Conservation (phyloP, 305 asterid species). For the Caryopteris hybrid region DNA sequence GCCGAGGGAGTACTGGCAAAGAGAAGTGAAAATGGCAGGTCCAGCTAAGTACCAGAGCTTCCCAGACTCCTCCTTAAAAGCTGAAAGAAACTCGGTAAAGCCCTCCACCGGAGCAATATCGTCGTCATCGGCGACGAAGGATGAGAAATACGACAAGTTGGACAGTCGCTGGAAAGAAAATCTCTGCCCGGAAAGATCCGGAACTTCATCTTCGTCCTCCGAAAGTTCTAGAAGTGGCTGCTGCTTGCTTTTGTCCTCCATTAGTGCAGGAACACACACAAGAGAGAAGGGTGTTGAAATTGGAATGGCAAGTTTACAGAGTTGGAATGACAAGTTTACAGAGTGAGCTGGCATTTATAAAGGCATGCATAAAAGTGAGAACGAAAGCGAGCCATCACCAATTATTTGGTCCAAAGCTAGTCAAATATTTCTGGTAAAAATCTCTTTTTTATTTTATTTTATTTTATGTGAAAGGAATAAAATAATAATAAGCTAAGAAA, state of each 20-base stretch:
- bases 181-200: background rate
- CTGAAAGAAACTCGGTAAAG: constrained; percentile 14
- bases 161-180: constrained; percentile 11
- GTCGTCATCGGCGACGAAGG: constrained; percentile 20
- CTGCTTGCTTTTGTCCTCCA: constrained; percentile 12
- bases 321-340: too few species aligned
- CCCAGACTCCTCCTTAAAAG: constrained; percentile 28
- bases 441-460: too few species aligned
- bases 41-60: constrained; percentile 54
- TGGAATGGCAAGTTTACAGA: too few species aligned
- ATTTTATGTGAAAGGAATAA: too few species aligned
- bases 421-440: too few species aligned
- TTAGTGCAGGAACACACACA: too few species aligned
- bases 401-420: too few species aligned
- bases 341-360: too few species aligned
- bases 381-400: too few species aligned
- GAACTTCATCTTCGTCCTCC: constrained; percentile 7
- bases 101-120: constrained; percentile 21
- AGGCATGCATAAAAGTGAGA: too few species aligned
- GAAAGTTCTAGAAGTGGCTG: constrained; percentile 1
- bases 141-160: constrained; percentile 3
- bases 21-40: constrained; percentile 45
- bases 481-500: too few species aligned
- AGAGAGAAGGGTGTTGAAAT: background rate
- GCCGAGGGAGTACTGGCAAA: constrained; percentile 43